Conservation (phyloP, 805 yeast genomes). For the Wickerhamomyces subpelliculosus region DNA sequence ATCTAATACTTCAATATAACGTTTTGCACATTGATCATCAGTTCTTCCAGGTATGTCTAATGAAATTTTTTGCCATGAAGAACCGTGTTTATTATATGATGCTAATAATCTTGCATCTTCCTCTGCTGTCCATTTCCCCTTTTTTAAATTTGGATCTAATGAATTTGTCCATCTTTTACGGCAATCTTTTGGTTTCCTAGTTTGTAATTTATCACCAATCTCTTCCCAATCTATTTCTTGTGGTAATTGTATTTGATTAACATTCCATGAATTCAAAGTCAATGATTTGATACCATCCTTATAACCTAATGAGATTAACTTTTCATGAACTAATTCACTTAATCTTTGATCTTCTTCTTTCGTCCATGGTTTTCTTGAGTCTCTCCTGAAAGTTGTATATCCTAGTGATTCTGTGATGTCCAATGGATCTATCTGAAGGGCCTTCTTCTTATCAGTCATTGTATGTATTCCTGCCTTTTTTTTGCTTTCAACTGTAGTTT, state of each 20-base stretch:
- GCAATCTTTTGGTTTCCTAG: conserved; percentile 73
- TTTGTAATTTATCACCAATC: conserved; percentile 41
- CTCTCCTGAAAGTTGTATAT: conserved; percentile 62
- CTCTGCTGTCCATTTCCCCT: conserved; percentile 80
- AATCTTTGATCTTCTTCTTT: conserved; percentile 63
- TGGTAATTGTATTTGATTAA: conserved; percentile 17
- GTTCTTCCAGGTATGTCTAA: conserved; percentile 74
- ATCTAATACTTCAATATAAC: conserved; percentile 83
- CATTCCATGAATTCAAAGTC: conserved; percentile 19
- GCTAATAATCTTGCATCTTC: conserved; percentile 65
- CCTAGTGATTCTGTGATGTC: conserved; percentile 66
- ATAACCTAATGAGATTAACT: conserved; percentile 27
- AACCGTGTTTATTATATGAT: conserved; percentile 64
- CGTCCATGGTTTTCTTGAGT: conserved; percentile 65
- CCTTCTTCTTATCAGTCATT: conserved; percentile 15
- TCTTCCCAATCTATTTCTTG: conserved; percentile 54
- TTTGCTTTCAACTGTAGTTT: too few species aligned
- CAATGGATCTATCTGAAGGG: conserved; percentile 29
- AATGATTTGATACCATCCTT: conserved; percentile 27
- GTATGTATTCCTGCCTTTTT: background rate
- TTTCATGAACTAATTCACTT: conserved; percentile 32
- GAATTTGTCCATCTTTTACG: conserved; percentile 85
- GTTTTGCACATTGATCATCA: conserved; percentile 90
- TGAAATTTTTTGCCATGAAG: conserved; percentile 83
- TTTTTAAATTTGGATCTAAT: conserved; percentile 70